Base-by-base conservation (phyloP, 2,329 filamentous ascomycete species). In the Cladorrhinum sp. region DNA sequence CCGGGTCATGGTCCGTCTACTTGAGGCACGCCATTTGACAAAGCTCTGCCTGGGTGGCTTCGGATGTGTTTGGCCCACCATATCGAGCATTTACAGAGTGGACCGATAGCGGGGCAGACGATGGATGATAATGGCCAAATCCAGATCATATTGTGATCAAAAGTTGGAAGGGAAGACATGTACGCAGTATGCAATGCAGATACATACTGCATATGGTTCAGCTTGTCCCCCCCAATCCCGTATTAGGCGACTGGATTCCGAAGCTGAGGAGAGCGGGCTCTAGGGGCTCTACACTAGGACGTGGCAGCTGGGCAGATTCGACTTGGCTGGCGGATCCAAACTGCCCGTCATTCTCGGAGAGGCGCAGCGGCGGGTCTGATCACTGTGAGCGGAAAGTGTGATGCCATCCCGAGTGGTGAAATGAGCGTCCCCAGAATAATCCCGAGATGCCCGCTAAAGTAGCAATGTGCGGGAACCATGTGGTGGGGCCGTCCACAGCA, bases 321-420 rank as follows among this genome's bases (percentile, higher is more conserved):
- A 29, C 53, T 58, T 52, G 59, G 53, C 23, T 57, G 57, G 45
- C 54, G 57, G 54, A 50, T 57, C 62, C 62, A 57, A 59, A 55
- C 61, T 66, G 63, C 38, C 61, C 65, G 66, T 68, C 65, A 68
- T 68, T 61, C 59, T n/a, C n/a, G n/a, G 56, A 7, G 18, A 59
- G 65, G 64, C 63, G 60, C 52, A 61, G 57, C 50, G 50, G 63
- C 58, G 59, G 23, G 62, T 53, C 62, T 59, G 58, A 64, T 63
- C 53, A 18, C 38, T 56, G n/a, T 49, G 41, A 45, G 32, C 20
- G 50, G 18, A 38, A 25, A 52, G 56, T n/a, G 23, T 59, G 59
- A 61, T 58, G 60, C 62, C 61, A 63, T 62, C 64, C 32, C 53
- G 55, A 54, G 51, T 50, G 24, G 45, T 45, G 57, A 62, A 60